Evolutionary conservation across 768 basidiomycete genomes (phyloP), one percentile per base, ranked within the genome.

Genomic region (Lactifluus piperatus): DNA sequence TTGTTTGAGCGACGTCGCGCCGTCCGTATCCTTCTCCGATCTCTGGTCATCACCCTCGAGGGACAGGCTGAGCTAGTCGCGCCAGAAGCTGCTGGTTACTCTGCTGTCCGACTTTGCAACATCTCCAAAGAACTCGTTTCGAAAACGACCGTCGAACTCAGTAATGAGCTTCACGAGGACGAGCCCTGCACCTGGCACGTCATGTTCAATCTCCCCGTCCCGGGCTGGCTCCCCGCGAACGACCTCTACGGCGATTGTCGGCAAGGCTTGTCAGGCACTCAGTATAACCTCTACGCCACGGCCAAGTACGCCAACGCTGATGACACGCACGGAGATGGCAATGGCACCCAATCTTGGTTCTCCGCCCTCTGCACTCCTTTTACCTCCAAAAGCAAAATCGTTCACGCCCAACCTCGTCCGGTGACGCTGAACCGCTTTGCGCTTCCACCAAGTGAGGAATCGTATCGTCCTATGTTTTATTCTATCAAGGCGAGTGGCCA

Each of bases 221-320:
- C 93, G 5, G 94, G 92, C 18, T 95, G 94, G 94, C 77, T 97
- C 3, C 93, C 93, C 8, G 76, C 78, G 1, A 77, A 81, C 3
- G 57, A 68, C 5, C 22, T 48, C 4, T 78, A 82, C 58, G 81
- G 83, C 26, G 69, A 76, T 16, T 65, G 63, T 10, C 47, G 66
- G 1, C 76, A 77, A 20, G 75, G 76, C 13, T 60, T 67, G 4
- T 67, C 79, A 34, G 86, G 86, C 22, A 80, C 81, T 6, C 78
- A 77, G 54, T 92, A 92, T 67, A 74, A 76, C 20, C 75, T 92
- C 27, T 81, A 79, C 62, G 86, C 88, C 16, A 80, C 80, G 26
- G 87, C 85, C 9, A 82, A 79, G 62, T 84, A 83, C 65, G 64
- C 75, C 27, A 71, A 76, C 55, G 53, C 77, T 37, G 79, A 79